A percentile compares a stretch with the other conserved stretches of the same genome.
phyloP scores from a whole-genome alignment of 306 rosid genomes.

The Ceratonia siliqua region DNA sequence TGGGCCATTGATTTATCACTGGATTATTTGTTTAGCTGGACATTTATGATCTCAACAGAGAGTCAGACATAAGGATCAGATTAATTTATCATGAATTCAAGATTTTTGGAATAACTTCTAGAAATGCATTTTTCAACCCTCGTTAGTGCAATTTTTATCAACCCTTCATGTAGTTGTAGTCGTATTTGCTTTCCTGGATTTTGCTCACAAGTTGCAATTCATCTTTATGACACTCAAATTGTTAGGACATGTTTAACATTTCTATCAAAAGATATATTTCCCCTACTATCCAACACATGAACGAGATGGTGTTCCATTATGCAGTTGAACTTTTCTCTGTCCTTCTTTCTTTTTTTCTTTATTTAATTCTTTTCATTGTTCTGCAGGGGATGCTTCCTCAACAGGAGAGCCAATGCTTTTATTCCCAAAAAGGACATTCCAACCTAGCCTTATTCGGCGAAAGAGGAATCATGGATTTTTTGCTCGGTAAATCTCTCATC shows the following conservation, averaged over 20 bases:
- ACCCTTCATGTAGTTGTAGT: background rate
- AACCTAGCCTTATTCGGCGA: slow-evolving; percentile 77
- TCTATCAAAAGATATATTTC: background rate
- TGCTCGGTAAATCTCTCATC: slow-evolving; percentile 65
- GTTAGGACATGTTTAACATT: background rate
- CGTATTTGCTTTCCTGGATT: background rate
- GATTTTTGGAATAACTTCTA: background rate
- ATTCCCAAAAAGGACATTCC: slow-evolving; percentile 85
- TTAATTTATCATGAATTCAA: background rate
- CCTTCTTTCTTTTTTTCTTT: background rate
- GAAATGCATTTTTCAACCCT: background rate
- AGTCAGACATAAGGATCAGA: background rate
- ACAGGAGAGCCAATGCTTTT: slow-evolving; percentile 75
- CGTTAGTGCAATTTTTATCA: background rate
- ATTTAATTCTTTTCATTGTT: background rate
- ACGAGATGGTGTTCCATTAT: background rate
- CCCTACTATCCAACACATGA: background rate
- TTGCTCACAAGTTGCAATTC: background rate
- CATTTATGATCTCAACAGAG: background rate
- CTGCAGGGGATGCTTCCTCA: slow-evolving; percentile 31
- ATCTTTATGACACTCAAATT: background rate
- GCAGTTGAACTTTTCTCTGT: background rate
- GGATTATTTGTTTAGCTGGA: background rate
- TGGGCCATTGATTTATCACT: background rate
- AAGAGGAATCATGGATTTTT: slow-evolving; percentile 94